Percentiles rank a stretch among this genome's conserved stretches.
Evolutionary conservation across 192 early-diverging fungal genomes (phyloP).

Genomic region (Backusella macrospora): DNA sequence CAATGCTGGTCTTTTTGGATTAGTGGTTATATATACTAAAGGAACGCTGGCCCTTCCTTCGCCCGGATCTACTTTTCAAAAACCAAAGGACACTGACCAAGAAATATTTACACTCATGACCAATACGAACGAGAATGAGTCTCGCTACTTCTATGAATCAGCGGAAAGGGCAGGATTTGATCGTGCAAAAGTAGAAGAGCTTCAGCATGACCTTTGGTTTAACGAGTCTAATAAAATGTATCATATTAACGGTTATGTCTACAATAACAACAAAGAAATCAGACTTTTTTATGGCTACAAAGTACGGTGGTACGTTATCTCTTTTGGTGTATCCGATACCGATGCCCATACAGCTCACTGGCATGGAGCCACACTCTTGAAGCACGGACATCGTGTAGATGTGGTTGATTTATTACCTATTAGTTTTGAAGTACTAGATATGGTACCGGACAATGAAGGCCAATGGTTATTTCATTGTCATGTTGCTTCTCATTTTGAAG

Average conservation of each 20-base stretch:
- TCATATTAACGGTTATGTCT: constrained; percentile 43
- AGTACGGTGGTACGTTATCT: constrained; percentile 37
- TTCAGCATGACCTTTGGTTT: constrained; percentile 26
- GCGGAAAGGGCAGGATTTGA: constrained; percentile 18
- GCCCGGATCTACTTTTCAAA: constrained; percentile 23
- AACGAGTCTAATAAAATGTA: constrained; percentile 45
- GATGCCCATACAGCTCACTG: constrained; percentile 43
- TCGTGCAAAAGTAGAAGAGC: constrained; percentile 7
- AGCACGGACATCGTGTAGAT: constrained; percentile 45
- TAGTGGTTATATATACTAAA: constrained; percentile 41
- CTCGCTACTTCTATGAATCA: constrained; percentile 27
- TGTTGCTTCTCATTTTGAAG: constrained; percentile 43
- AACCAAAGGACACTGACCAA: constrained; percentile 27
- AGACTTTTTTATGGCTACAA: constrained; percentile 23
- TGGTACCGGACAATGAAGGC: constrained; percentile 48
- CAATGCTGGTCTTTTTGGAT: constrained; percentile 42
- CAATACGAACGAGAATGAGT: constrained; percentile 35
- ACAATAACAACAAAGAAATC: constrained; percentile 40
- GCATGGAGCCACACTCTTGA: constrained; percentile 46
- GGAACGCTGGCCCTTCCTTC: constrained; percentile 28
- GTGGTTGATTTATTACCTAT: constrained; percentile 44
- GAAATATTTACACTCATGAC: constrained; percentile 43
- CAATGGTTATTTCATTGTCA: constrained; percentile 53
- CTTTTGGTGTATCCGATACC: constrained; percentile 21
- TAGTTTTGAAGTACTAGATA: constrained; percentile 41